Conservation (phyloP, 768 basidiomycete species). For the Filobasidium floriforme region DNA sequence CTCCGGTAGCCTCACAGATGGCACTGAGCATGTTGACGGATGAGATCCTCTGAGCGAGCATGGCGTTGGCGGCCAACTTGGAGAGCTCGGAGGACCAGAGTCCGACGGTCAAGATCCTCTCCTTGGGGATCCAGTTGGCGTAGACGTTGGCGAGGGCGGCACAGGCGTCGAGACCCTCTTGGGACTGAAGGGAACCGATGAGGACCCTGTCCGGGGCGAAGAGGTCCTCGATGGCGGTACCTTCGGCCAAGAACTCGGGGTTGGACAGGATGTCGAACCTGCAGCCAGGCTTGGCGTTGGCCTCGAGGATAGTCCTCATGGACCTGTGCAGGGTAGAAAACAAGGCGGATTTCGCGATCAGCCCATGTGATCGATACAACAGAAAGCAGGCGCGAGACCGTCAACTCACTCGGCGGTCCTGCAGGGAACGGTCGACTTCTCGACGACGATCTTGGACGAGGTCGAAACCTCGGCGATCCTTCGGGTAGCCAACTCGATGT, state of each 20-base stretch:
- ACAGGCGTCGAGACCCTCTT: constrained; percentile 76
- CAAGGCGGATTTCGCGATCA: not conserved
- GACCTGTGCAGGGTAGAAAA: constrained; percentile 49
- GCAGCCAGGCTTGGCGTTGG: constrained; percentile 85
- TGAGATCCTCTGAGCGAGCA: constrained; percentile 96
- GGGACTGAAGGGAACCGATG: constrained; percentile 87
- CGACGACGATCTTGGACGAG: constrained; percentile 93
- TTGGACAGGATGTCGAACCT: constrained; percentile 98
- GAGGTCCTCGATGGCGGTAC: constrained; percentile 87
- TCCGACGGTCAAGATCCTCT: constrained; percentile 84
- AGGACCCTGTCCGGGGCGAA: constrained; percentile 88
- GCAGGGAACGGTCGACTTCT: constrained; percentile 98
- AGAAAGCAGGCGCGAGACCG: not conserved
- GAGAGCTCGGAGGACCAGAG: constrained; percentile 98
- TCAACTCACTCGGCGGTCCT: constrained; percentile 72
- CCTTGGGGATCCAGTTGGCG: constrained; percentile 84
- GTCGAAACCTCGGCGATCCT: constrained; percentile 86
- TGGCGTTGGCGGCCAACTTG: constrained; percentile 97
- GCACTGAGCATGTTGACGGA: constrained; percentile 96
- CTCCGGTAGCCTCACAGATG: constrained; percentile 97
- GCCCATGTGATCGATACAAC: not conserved
- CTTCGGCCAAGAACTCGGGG: constrained; percentile 98
- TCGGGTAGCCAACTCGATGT: constrained; percentile 93
- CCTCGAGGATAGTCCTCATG: constrained; percentile 98
- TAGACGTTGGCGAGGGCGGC: constrained; percentile 70